Base-by-base conservation (phyloP, 768 basidiomycete species). In the Termitomyces sp. region DNA sequence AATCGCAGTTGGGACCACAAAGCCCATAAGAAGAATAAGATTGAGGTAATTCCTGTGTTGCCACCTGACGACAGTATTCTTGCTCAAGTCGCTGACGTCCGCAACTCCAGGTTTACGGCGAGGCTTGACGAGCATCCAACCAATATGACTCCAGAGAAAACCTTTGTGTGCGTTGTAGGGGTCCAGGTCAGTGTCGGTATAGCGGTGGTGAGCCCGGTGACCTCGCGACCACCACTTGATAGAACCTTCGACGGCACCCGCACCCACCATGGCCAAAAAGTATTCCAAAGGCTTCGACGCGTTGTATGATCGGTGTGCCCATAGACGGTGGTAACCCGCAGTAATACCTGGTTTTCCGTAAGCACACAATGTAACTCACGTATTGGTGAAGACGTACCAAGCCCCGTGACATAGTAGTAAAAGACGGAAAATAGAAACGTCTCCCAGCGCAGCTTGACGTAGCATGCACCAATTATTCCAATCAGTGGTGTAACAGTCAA, bases 211-310 rank as follows among this genome's bases (percentile, higher is more conserved):
- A 3, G 96, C 96, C 59, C 96, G 91, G 78, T 99, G 97, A 49
- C 95, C 95, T 53, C 97, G 85, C 22, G 88, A 88, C 97, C 97
- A 98, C 97, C 97, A 98, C 72, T 92, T 90, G 76, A 99, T 96
- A 22, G 95, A 97, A 9, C 96, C 96, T 69, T 99, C 84, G 48
- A 96, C 89, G 5, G 96, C 95, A 49, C 97, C 96, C 1, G 93
- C 87, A 51, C 96, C 97, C 10, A 86, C 81, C 20, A 90, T 66
- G 26, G 94, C 92, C 49, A 98, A 84, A 62, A 83, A 74, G 68
- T 93, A 97, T 70, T 98, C 88, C 13, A 98, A 75, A 16, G 90
- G 87, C 58, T 80, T 80, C 4, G 89, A 86, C 38, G 96, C 97
- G 68, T 97, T 98, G 72, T 96, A 99, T 0, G 92, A 81, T 57